These are phyloP conservation scores for Dipodascus geniculatus DNA, from an alignment of 805 yeast species.

Conservation along the genomic window DNA sequence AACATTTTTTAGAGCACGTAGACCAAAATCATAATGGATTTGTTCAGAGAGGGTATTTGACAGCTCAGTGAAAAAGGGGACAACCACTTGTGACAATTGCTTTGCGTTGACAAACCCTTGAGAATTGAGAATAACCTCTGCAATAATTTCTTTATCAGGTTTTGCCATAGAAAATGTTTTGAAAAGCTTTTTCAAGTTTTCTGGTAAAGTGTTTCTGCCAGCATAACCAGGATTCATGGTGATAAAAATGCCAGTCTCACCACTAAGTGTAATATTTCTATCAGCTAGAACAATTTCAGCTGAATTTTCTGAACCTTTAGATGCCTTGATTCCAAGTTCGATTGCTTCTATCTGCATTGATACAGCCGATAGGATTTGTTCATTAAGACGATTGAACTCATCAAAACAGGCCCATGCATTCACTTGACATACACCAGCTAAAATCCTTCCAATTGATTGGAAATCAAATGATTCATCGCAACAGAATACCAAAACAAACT, in stretches of 20 bases:
- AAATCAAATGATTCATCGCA: slow-evolving; percentile 87
- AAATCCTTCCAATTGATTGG: slow-evolving; percentile 62
- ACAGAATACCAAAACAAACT: slow-evolving; percentile 73
- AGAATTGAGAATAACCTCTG: slow-evolving; percentile 58
- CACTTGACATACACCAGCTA: slow-evolving; percentile 66
- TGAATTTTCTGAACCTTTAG: slow-evolving; percentile 4
- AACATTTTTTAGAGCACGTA: slow-evolving; percentile 66
- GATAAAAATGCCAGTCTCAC: slow-evolving; percentile 53
- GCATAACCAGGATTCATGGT: slow-evolving; percentile 87
- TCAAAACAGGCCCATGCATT: slow-evolving; percentile 97
- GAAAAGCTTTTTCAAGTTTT: slow-evolving; percentile 70
- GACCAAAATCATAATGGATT: slow-evolving; percentile 81
- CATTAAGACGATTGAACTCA: slow-evolving; percentile 76
- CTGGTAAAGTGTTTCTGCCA: slow-evolving; percentile 77
- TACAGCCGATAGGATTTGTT: slow-evolving; percentile 66
- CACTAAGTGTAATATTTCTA: slow-evolving; percentile 12
- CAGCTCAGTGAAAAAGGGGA: slow-evolving; percentile 43
- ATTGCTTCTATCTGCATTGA: slow-evolving; percentile 69
- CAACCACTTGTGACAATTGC: slow-evolving; percentile 36
- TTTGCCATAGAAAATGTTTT: slow-evolving; percentile 59
- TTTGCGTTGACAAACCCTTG: slow-evolving; percentile 52
- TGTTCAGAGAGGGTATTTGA: slow-evolving; percentile 36
- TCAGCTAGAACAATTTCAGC: slow-evolving; percentile 19
- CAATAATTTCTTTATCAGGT: slow-evolving; percentile 61
- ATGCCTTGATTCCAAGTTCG: slow-evolving; percentile 38